These are phyloP conservation scores for Pachysandra terminalis DNA, from an alignment of 164 flowering plant species.

Conservation along the genomic window DNA sequence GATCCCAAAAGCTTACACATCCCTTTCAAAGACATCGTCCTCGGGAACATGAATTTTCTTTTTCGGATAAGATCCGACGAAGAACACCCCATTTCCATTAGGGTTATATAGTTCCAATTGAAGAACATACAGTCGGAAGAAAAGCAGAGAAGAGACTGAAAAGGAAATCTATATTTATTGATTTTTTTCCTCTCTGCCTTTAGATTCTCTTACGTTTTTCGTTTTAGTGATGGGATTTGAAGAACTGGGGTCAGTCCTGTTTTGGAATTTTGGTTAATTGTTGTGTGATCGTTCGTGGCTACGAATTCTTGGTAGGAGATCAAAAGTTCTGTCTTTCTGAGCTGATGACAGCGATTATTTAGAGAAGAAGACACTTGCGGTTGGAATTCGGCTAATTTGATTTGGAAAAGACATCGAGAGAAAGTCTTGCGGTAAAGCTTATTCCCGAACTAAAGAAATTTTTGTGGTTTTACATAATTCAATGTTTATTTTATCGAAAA, in stretches of 20 bases:
- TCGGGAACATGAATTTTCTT: constrained; percentile 12
- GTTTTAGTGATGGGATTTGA: constrained; percentile 3
- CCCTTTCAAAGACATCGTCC: constrained; percentile 24
- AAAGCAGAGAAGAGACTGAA: too few relatives aligned
- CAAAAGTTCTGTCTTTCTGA: not conserved
- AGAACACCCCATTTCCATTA: not conserved
- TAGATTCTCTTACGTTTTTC: too few relatives aligned
- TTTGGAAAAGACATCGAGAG: not conserved
- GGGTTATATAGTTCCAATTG: too few relatives aligned
- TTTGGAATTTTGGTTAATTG: not conserved
- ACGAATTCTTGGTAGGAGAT: constrained; percentile 1
- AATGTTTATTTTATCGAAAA: not conserved
- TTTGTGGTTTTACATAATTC: constrained; percentile 8
- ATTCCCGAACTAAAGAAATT: not conserved
- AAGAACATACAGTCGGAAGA: too few relatives aligned
- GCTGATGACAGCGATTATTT: constrained; percentile 19
- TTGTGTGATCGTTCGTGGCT: constrained; percentile 1
- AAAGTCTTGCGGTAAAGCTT: too few relatives aligned
- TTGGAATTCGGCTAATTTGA: not conserved
- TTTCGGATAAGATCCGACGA: constrained; percentile 32
- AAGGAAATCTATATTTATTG: too few relatives aligned
- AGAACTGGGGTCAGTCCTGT: constrained; percentile 16
- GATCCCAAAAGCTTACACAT: constrained; percentile 11
- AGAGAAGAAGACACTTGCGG: not conserved
- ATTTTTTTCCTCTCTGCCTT: too few relatives aligned